A percentile compares a stretch with the other conserved stretches of the same genome.
phyloP scores from a whole-genome alignment of 371 early-diverging fungal species.

The Batkoa obscura region DNA sequence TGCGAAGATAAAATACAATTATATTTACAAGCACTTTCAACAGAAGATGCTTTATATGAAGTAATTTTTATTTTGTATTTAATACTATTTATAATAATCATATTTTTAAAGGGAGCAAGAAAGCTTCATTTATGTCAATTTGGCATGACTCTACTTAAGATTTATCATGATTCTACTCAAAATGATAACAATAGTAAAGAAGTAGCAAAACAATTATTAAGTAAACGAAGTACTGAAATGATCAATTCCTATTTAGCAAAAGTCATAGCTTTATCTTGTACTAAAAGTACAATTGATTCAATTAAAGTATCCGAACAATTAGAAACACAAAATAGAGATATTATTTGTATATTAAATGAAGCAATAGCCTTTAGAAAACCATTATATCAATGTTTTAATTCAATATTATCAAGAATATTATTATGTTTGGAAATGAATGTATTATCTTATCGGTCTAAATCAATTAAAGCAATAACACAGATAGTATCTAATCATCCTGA shows the following conservation, averaged over 20 bases:
- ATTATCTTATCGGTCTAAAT: constrained; percentile 47
- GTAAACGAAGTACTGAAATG: no score
- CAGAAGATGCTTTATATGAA: neutral
- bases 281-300: neutral
- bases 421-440: constrained; percentile 36
- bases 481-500: constrained; percentile 40
- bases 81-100: no score
- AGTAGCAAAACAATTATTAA: no score
- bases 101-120: no score
- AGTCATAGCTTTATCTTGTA: neutral
- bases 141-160: no score
- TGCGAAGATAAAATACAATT: no score
- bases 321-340: constrained; percentile 8
- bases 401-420: constrained; percentile 39
- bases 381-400: constrained; percentile 44
- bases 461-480: constrained; percentile 51
- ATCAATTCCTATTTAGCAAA: neutral
- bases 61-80: neutral
- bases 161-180: no score
- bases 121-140: no score
- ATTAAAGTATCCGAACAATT: neutral
- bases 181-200: no score
- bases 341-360: constrained; percentile 17
- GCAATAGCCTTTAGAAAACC: constrained; percentile 29
- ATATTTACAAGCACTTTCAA: constrained; percentile 9